These are phyloP conservation scores for Schizothecium vesticola DNA, from an alignment of 495 filamentous ascomycete genomes.

Conservation along the genomic window DNA sequence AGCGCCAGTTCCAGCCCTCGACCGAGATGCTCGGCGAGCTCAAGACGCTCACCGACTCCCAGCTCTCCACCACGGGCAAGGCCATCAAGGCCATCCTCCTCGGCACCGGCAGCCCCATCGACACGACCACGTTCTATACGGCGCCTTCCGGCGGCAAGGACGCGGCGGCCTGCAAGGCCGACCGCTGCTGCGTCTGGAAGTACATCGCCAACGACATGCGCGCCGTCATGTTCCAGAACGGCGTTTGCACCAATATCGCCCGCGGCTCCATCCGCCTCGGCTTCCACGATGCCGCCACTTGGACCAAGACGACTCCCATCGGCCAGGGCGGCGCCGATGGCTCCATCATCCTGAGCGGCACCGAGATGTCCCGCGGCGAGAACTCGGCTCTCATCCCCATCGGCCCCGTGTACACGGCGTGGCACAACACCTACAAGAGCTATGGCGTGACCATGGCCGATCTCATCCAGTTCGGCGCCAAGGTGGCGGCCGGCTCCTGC, in stretches of 20 bases:
- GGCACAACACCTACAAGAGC: conserved; percentile 7
- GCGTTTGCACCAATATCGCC: conserved; percentile 1
- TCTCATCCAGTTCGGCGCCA: conserved; percentile 7
- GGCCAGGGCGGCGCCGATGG: conserved; percentile 5
- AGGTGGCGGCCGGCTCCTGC: conserved; percentile 6
- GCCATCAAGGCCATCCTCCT: conserved; percentile 8
- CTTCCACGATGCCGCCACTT: conserved; percentile 8
- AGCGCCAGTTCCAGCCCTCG: conserved; percentile 7
- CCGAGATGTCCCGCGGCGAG: conserved; percentile 1
- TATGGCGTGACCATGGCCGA: conserved; percentile 9
- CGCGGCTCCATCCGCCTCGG: conserved; percentile 10
- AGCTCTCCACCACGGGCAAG: conserved; percentile 3
- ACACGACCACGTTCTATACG: conserved; percentile 3
- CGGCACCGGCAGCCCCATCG: conserved; percentile 6
- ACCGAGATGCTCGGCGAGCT: conserved; percentile 6
- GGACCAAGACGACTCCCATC: not conserved
- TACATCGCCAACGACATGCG: conserved; percentile 10
- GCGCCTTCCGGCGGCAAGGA: conserved; percentile 4
- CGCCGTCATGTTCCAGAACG: conserved; percentile 1
- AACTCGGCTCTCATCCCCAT: not conserved
- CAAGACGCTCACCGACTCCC: conserved; percentile 1
- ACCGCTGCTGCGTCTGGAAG: conserved; percentile 10
- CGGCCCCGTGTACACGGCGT: not conserved
- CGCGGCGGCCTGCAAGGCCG: conserved; percentile 1
- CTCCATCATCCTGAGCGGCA: conserved; percentile 5